Evolutionary conservation across 192 early-diverging fungal species (phyloP), one percentile per base, ranked within the genome.

Genomic region (Oehlia diaphana): DNA sequence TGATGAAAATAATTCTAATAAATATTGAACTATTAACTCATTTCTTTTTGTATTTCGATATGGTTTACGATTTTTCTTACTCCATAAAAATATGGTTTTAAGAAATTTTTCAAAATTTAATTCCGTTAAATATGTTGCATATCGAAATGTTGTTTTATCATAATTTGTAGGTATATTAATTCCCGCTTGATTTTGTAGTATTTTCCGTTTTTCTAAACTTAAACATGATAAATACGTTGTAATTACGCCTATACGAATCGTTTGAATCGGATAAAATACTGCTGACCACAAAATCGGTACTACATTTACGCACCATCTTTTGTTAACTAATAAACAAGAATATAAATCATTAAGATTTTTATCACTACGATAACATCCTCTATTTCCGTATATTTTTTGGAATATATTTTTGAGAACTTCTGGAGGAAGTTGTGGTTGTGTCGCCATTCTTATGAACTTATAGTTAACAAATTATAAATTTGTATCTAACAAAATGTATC

Each of bases 81-180:
- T 28, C 71, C 71, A 72, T 49, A 10, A 44, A 50, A 72, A 72
- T 50, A 72, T 31, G 12, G 44, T 31, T 53, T 72, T 72, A 12
- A 72, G 16, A 5, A 72, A 72, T 72, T 72, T 72, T 21, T 72
- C 71, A 49, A 72, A 72, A 72, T 72, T 72, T 49, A 72, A 50
- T 72, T 72, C 71, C 47, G 4, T 53, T 28, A 72, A 26, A 53
- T 50, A 53, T 31, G 21, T 16, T 2, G 71, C 42, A 72, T 72
- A 72, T 10, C 53, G 12, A 50, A 72, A 72, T 37, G 12, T 50
- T 53, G 28, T 9, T 16, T 13, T 66, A 6, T 26, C n/a, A 14
- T 33, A 66, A 2, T 33, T 10, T 66, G 4, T 3, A 3, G 23
- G 13, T 33, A 14, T 66, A 42, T 42, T 42, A 9, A 39, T 37